Base-by-base conservation (phyloP, 140 eudicot species). In the Ambrosia hybrid region DNA sequence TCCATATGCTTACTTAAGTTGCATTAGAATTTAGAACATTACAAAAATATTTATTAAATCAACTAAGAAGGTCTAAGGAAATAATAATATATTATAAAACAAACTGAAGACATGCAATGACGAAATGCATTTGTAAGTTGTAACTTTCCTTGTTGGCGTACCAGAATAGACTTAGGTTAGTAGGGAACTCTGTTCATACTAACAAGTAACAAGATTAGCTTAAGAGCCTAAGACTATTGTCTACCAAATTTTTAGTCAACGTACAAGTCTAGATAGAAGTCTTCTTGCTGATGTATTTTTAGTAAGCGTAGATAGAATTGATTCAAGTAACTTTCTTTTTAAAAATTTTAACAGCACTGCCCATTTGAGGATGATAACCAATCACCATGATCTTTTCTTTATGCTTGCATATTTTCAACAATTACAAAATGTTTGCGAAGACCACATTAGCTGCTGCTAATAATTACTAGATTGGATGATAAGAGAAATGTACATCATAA, bases 371-470 rank as follows among this genome's bases (percentile, higher is more conserved):
- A 61, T 57, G 34, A 7, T 21, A 8, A 34, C 48, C 21, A 34
- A 61, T 61, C 21, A 61, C 48, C 21, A 61, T 61, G 41, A 36
- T 30, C 46, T 60, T 60, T 33, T 60, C 66, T 60, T 57, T 57
- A 6, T 57, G 62, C 37, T 57, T 6, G 62, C 62, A 17, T 57
- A 57, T 21, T 57, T 57, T 30, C 43, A 60, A 60, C 66, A 34
- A 33, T n/a, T 34, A 34, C 16, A 10, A 30, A 34, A 4, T 38
- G 43, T 4, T 60, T 43, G 66, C 6, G 12, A 33, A 60, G 9
- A 33, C 45, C 16, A 33, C 43, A 30, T 57, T 57, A 57, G 12
- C 46, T 11, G 17, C 33, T 33, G 45, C 66, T 45, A 10, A 6
- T 30, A 57, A 17, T 17, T 33, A 60, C 21, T 11, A 17, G 36